Conservation (phyloP, 768 basidiomycete species). For the Suillus tomentosus region DNA sequence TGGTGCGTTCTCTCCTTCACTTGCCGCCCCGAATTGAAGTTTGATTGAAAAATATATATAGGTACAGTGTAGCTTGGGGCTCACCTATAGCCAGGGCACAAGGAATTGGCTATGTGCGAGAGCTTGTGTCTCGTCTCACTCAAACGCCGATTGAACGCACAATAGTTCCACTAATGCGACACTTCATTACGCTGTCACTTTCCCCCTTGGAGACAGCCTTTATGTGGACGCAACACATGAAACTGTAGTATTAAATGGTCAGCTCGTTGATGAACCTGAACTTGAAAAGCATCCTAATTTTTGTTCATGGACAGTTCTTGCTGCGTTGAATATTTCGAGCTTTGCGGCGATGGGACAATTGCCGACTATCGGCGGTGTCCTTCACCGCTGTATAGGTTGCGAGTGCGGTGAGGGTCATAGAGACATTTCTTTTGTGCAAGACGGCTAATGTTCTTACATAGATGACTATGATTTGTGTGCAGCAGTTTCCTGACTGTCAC, state of each 20-base stretch:
- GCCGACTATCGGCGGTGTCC: conserved; percentile 37
- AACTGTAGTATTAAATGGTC: conserved; percentile 77
- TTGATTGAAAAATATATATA: conserved; percentile 11
- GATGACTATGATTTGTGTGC: no score
- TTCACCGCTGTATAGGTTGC: no score
- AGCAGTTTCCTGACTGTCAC: conserved; percentile 43
- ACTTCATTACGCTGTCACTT: conserved; percentile 63
- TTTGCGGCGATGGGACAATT: conserved; percentile 70
- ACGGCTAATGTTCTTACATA: no score
- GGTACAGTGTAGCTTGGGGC: conserved; percentile 73
- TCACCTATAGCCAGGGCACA: conserved; percentile 70
- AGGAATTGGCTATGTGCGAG: conserved; percentile 73
- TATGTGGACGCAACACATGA: conserved; percentile 90
- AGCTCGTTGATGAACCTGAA: conserved; percentile 20
- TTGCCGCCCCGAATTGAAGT: conserved; percentile 3
- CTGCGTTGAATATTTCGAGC: conserved; percentile 75
- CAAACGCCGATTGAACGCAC: conserved; percentile 65
- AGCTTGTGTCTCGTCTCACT: conserved; percentile 78
- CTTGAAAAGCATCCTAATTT: conserved; percentile 8
- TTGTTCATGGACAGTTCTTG: conserved; percentile 52
- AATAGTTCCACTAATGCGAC: conserved; percentile 83
- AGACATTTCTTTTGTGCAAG: no score
- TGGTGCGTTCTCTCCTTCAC: conserved; percentile 14
- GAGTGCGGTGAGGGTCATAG: no score
- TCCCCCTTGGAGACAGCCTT: conserved; percentile 67